phyloP scores from a whole-genome alignment of 768 basidiomycete genomes.

The Suillus variegatus region DNA sequence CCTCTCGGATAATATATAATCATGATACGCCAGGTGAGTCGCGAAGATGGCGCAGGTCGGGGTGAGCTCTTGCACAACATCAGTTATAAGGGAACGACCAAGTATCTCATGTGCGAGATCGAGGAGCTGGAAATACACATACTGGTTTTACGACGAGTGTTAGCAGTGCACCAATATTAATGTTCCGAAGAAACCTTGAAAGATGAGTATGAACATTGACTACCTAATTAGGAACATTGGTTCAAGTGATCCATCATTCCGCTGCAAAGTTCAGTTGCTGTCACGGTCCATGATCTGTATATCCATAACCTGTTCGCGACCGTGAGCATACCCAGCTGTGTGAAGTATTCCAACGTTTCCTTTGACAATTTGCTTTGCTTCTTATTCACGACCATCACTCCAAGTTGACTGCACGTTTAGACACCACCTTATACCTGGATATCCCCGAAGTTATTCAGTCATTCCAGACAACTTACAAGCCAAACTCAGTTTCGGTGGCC shows the following conservation, averaged over 20 bases:
- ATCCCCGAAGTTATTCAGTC: not conserved
- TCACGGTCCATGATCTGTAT: not conserved
- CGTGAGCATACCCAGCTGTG: not conserved
- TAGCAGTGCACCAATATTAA: not conserved
- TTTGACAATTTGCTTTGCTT: not conserved
- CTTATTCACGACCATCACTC: conserved; percentile 5
- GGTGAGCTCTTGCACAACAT: not conserved
- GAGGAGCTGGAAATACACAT: not conserved
- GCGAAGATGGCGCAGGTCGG: not conserved
- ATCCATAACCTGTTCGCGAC: not conserved
- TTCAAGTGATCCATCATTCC: not conserved
- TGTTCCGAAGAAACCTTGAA: not conserved
- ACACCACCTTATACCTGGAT: conserved; percentile 1
- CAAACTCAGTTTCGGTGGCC: not conserved
- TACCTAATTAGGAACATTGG: conserved; percentile 1
- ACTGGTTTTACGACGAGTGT: not conserved
- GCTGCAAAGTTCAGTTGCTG: not conserved
- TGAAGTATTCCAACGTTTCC: not conserved
- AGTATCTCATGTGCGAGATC: not conserved
- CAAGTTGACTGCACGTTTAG: not conserved
- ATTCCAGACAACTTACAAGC: not conserved
- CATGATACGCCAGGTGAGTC: too few relatives aligned
- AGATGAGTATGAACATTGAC: not conserved
- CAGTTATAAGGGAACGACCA: not conserved
- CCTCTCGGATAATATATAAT: not conserved